A percentile compares a stretch with the other conserved stretches of the same genome.
Evolutionary conservation across 2,329 filamentous ascomycete species (phyloP).

Genomic region (Ophiocordyceps unilateralis): DNA sequence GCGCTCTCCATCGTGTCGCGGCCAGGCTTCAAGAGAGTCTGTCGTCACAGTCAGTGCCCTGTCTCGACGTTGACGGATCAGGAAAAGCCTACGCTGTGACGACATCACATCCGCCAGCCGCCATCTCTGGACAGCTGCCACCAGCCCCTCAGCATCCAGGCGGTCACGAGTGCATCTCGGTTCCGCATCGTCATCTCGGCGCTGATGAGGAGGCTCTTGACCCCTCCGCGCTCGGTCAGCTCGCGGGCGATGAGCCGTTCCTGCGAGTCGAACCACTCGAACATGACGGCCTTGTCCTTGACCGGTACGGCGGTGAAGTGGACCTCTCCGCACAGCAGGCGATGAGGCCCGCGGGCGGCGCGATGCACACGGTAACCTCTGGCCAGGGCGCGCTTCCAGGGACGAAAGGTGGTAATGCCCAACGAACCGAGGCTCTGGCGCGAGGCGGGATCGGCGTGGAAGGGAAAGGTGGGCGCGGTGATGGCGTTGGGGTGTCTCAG

Average conservation of each 20-base stretch:
- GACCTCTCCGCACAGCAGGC: conserved; percentile 6
- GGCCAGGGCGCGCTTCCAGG: conserved; percentile 6
- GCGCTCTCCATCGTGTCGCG: neutral
- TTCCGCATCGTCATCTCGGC: conserved; percentile 11
- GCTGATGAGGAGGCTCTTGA: conserved; percentile 13
- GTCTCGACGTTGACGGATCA: neutral
- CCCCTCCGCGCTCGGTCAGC: conserved; percentile 9
- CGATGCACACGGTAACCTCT: conserved; percentile 14
- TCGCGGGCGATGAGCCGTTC: conserved; percentile 15
- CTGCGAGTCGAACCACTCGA: conserved; percentile 15
- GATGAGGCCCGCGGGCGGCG: conserved; percentile 9
- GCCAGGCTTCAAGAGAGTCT: neutral
- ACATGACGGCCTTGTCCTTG: conserved; percentile 9
- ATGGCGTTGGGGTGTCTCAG: conserved; percentile 14
- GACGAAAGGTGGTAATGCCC: conserved; percentile 11
- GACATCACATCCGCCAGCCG: conserved; percentile 2
- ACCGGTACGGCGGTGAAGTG: conserved; percentile 13
- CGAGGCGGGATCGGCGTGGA: conserved; percentile 14
- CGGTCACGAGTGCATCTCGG: conserved; percentile 17
- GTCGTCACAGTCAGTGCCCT: neutral
- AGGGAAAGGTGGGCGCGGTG: conserved; percentile 13
- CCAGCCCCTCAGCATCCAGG: conserved; percentile 19
- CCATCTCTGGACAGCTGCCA: conserved; percentile 8
- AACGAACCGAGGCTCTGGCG: conserved; percentile 12
- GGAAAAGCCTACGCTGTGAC: conserved; percentile 4